phyloP scores from a whole-genome alignment of 2,329 filamentous ascomycete genomes.

The Pseudofabraea citricarpa region DNA sequence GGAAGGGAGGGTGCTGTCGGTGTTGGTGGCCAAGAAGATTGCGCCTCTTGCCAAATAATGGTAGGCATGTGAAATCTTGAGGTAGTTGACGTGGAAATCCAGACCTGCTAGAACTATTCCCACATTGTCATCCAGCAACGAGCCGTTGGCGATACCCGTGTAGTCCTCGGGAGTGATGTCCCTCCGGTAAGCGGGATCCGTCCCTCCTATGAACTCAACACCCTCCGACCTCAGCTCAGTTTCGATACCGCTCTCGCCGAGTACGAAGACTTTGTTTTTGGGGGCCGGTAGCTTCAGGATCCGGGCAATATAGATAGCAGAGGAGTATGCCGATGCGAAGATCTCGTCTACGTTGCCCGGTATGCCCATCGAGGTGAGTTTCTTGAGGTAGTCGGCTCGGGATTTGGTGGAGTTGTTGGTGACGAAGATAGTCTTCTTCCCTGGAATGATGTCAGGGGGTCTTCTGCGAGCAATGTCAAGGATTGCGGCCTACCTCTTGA shows the following conservation, averaged over 20 bases:
- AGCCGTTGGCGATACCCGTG: conserved; percentile 68
- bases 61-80: conserved; percentile 80
- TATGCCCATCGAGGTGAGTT: conserved; percentile 78
- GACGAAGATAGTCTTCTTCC: conserved; percentile 91
- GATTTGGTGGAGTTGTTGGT: conserved; percentile 99
- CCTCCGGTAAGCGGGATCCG: conserved; percentile 70
- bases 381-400: conserved; percentile 85
- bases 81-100: conserved; percentile 93
- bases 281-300: conserved; percentile 75
- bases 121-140: conserved; percentile 78
- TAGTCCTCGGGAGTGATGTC: conserved; percentile 82
- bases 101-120: conserved; percentile 85
- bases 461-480: conserved; percentile 6
- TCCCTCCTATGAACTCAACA: conserved; percentile 78
- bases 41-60: conserved; percentile 83
- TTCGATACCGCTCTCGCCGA: conserved; percentile 90
- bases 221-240: conserved; percentile 78
- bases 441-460: conserved; percentile 37
- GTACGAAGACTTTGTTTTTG: conserved; percentile 89
- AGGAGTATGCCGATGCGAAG: conserved; percentile 88
- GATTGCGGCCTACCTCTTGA: conserved; percentile 60
- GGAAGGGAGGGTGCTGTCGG: conserved; percentile 83
- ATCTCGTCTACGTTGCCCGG: conserved; percentile 80
- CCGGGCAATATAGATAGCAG: conserved; percentile 90
- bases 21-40: conserved; percentile 87